Percentiles rank a stretch among this genome's conserved stretches.
phyloP scores from a whole-genome alignment of 2,329 filamentous ascomycete species.

The Lecanicillium sp. region DNA sequence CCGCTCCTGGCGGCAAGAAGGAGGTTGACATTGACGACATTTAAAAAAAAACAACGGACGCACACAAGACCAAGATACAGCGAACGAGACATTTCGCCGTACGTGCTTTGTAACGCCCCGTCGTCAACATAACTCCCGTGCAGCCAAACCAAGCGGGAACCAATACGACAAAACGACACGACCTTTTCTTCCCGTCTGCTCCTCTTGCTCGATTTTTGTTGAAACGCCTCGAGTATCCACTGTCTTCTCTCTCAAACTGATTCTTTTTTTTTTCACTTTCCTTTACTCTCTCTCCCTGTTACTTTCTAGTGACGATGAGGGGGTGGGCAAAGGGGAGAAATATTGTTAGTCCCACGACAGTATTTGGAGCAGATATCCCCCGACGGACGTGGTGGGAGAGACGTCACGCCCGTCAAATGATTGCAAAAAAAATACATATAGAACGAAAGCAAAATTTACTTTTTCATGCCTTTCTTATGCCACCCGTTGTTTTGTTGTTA shows the following conservation, averaged over 20 bases:
- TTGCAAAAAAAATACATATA: slow-evolving; percentile 3
- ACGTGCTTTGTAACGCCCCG: too few species aligned
- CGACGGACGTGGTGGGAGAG: slow-evolving; percentile 49
- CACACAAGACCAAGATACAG: too few species aligned
- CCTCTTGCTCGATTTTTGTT: too few species aligned
- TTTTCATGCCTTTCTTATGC: neutral
- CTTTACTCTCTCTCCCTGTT: slow-evolving; percentile 2
- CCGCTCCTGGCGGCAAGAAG: slow-evolving; percentile 53
- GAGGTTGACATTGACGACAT: slow-evolving; percentile 96
- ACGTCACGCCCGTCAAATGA: slow-evolving; percentile 42
- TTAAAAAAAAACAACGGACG: too few species aligned
- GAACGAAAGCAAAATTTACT: slow-evolving; percentile 1
- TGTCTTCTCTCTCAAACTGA: slow-evolving; percentile 59
- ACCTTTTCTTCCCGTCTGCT: too few species aligned
- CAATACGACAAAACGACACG: too few species aligned
- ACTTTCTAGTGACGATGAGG: too few species aligned
- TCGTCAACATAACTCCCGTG: too few species aligned
- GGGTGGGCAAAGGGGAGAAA: neutral
- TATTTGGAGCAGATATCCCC: slow-evolving; percentile 26
- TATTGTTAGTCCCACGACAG: slow-evolving; percentile 37
- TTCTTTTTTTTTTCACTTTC: slow-evolving; percentile 2
- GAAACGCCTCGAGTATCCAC: slow-evolving; percentile 16
- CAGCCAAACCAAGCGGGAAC: too few species aligned
- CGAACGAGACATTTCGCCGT: too few species aligned
- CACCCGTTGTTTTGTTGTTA: too few species aligned